Conservation (phyloP, 495 filamentous ascomycete genomes). For the Tuber aestivum region DNA sequence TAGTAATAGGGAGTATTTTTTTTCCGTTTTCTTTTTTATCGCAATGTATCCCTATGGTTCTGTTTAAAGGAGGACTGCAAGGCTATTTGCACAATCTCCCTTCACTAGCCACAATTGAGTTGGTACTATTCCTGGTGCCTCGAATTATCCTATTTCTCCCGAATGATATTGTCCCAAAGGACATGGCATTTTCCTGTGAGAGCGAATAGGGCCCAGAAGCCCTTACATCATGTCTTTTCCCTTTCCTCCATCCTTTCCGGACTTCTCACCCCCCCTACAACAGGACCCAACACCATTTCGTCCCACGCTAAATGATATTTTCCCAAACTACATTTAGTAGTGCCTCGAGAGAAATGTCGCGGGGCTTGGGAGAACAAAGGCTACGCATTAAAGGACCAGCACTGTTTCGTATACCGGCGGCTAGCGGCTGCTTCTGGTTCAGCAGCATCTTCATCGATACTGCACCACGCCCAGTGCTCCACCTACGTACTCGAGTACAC, state of each 20-base stretch:
- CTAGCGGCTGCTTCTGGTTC: neutral
- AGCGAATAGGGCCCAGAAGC: neutral
- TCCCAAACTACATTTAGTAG: neutral
- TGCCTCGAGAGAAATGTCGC: neutral
- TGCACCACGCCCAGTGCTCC: neutral
- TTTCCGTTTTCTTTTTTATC: neutral
- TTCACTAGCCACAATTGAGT: neutral
- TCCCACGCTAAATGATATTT: neutral
- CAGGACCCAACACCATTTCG: neutral
- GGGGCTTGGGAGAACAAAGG: neutral
- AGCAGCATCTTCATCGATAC: neutral
- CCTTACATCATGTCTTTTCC: neutral
- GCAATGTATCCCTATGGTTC: neutral
- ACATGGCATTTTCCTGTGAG: too few relatives aligned
- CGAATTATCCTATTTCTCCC: neutral
- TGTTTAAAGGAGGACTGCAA: neutral
- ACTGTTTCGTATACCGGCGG: neutral
- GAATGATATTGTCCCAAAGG: neutral
- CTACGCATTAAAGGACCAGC: neutral
- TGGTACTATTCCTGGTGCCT: neutral
- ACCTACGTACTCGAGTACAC: neutral
- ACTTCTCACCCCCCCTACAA: neutral
- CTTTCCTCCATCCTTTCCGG: neutral
- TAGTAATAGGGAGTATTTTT: neutral
- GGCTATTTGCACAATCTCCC: neutral